Conservation (phyloP, 768 basidiomycete species). For the Podaxis sp. region DNA sequence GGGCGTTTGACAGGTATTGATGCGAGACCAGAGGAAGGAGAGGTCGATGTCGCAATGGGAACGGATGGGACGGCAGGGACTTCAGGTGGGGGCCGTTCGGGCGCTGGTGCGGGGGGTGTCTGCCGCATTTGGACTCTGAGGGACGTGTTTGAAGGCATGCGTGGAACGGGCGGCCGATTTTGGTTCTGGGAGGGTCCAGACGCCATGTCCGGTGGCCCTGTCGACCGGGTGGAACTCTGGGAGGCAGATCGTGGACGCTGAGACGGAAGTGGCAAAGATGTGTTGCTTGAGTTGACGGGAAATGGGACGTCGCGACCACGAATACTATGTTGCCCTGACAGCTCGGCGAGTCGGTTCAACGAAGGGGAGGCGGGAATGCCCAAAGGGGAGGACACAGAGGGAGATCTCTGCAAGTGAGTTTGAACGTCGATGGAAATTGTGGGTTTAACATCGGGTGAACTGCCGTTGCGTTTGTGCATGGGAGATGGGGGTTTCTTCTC, state of each 20-base stretch:
- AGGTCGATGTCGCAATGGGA: not conserved
- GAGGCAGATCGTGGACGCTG: not conserved
- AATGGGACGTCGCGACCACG: conserved; percentile 4
- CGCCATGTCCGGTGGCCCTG: not conserved
- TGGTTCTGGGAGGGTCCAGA: not conserved
- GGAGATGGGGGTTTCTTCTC: not conserved
- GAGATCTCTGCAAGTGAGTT: not conserved
- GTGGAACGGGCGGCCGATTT: not conserved
- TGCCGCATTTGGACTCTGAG: not conserved
- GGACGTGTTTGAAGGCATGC: not conserved
- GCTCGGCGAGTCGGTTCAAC: not conserved
- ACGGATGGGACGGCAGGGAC: not conserved
- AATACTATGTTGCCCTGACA: not conserved
- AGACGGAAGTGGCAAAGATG: not conserved
- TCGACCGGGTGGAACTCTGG: not conserved
- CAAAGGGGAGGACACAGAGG: conserved; percentile 4
- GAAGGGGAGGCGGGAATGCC: not conserved
- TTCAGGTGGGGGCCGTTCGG: not conserved
- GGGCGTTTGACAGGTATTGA: not conserved
- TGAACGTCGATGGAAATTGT: not conserved
- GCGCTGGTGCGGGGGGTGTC: not conserved
- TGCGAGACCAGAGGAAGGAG: not conserved
- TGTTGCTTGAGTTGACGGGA: not conserved
- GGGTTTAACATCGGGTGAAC: not conserved
- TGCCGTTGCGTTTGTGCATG: not conserved